Evolutionary conservation across 257 asterid genomes (phyloP), one percentile per base, ranked within the genome.

Genomic region (Ehretia macrophylla): DNA sequence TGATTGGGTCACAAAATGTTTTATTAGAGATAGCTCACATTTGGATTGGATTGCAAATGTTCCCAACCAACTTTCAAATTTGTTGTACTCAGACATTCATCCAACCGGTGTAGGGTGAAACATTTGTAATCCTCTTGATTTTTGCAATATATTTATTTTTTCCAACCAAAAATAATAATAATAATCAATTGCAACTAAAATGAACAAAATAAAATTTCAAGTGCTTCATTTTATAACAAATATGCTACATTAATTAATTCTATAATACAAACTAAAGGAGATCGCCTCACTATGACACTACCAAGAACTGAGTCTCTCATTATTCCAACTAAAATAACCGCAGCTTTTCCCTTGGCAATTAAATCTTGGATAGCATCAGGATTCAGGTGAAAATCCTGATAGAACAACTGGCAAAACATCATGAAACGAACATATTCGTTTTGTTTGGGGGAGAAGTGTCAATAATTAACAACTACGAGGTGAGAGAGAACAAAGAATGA

Each of bases 241-340:
- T n/a, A n/a, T n/a, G n/a, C n/a, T n/a, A n/a, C n/a, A n/a, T n/a
- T n/a, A n/a, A n/a, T n/a, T n/a, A n/a, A n/a, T n/a, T n/a, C n/a
- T n/a, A n/a, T n/a, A n/a, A n/a, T n/a, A n/a, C n/a, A n/a, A n/a
- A n/a, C n/a, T n/a, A n/a, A 44, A 54, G 50, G 32, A 70, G 55
- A 68, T 46, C 67, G 32, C 38, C 14, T 60, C 45, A 49, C 20
- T 12, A 48, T 62, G 66, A 20, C 23, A 68, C 75, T 88, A 92
- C 97, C 96, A 53, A 77, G 72, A 77, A 72, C 79, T 4, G 89
- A 63, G 75, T 89, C 99, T 76, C 94, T 81, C 50, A 89, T 74
- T 72, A 93, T 85, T 71, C 95, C 99, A 60, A 93, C 99, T 67
- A 97, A 86, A 37, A 83, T 80, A 75, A 93, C 94, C 27, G 96